Percentiles rank a stretch among this genome's conserved stretches.
Evolutionary conservation across 2,329 filamentous ascomycete genomes (phyloP).

Genomic region (Botryotinia convoluta): DNA sequence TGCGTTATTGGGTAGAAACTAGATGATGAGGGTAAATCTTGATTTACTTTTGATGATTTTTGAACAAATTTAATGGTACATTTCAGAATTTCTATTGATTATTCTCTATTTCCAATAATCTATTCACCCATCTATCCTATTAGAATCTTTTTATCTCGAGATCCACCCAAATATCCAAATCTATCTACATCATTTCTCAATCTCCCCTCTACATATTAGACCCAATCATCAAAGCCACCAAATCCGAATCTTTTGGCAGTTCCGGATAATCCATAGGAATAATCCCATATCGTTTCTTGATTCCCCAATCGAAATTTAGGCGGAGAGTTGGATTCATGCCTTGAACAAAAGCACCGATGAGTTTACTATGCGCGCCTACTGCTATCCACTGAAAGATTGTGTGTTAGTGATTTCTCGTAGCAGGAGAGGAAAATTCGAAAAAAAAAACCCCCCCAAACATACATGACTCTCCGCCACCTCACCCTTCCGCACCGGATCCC

Average conservation of each 20-base stretch:
- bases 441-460: background rate
- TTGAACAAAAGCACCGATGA: conserved; percentile 43
- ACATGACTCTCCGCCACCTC: conserved; percentile 43
- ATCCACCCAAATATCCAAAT: background rate
- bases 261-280: conserved; percentile 34
- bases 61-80: background rate
- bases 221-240: conserved; percentile 43
- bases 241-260: conserved; percentile 39
- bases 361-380: conserved; percentile 44
- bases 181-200: background rate
- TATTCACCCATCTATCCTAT: background rate
- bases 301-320: conserved; percentile 34
- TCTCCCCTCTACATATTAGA: conserved; percentile 40
- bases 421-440: background rate
- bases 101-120: background rate
- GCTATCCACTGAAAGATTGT: conserved; percentile 40
- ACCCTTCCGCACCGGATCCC: conserved; percentile 38
- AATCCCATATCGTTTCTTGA: conserved; percentile 35
- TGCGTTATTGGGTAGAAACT: rapidly evolving
- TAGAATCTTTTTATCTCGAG: background rate
- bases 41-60: no score
- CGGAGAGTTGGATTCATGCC: conserved; percentile 45
- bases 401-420: background rate
- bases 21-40: background rate
- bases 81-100: background rate